These are phyloP conservation scores for Pyrenochaeta sp. DNA, from an alignment of 2,329 filamentous ascomycete genomes.

Conservation along the genomic window DNA sequence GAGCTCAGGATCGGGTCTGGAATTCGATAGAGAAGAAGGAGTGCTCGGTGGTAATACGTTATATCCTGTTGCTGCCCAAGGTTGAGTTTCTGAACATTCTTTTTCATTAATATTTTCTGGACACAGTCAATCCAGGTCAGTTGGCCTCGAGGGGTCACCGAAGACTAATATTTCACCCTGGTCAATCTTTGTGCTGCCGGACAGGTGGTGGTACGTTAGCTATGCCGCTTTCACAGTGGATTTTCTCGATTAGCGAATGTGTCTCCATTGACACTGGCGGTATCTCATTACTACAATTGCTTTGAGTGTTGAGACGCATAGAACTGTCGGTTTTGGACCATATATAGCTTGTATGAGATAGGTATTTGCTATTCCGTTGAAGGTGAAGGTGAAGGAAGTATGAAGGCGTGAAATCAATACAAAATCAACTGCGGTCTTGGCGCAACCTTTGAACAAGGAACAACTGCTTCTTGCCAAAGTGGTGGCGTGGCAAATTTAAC, in stretches of 20 bases:
- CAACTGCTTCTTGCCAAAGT: no score
- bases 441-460: no score
- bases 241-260: neutral
- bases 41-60: neutral
- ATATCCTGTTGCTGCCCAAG: neutral
- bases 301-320: neutral
- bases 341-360: conserved; percentile 8
- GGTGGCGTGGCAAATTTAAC: no score
- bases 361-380: conserved; percentile 1
- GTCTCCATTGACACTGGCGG: neutral
- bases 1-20: no score
- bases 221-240: neutral
- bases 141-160: no score
- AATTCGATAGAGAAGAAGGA: no score
- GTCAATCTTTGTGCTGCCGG: no score
- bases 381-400: no score
- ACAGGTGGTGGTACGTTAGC: no score
- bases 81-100: neutral
- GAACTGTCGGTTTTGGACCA: neutral
- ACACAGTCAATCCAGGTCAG: neutral
- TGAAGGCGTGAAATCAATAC: no score
- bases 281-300: neutral
- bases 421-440: no score
- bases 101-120: neutral
- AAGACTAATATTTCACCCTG: no score